These are phyloP conservation scores for Aspergillus hiratsukae DNA, from an alignment of 2,329 filamentous ascomycete genomes.

Conservation along the genomic window DNA sequence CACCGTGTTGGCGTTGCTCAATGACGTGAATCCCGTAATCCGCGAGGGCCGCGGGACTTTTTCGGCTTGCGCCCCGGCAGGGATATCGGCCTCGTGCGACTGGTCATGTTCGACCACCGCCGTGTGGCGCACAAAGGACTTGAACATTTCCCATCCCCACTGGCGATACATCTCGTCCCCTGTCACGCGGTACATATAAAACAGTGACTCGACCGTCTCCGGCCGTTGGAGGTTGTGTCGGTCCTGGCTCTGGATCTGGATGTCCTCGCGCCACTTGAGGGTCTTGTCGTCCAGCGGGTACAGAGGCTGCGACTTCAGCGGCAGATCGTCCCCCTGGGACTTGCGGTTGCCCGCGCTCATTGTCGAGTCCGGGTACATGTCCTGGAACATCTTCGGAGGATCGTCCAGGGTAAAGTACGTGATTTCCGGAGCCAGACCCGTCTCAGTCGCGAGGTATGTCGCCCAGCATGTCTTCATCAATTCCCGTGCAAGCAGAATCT, in stretches of 20 bases:
- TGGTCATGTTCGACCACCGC: slow-evolving; percentile 64
- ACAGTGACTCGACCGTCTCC: slow-evolving; percentile 91
- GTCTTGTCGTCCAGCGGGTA: slow-evolving; percentile 23
- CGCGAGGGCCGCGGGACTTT: slow-evolving; percentile 12
- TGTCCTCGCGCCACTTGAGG: slow-evolving; percentile 68
- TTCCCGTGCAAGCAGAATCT: slow-evolving; percentile 82
- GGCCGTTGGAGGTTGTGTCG: slow-evolving; percentile 90
- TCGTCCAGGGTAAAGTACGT: slow-evolving; percentile 77
- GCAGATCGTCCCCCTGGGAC: slow-evolving; percentile 30
- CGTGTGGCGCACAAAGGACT: slow-evolving; percentile 81
- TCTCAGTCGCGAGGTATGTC: slow-evolving; percentile 88
- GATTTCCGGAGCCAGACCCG: slow-evolving; percentile 91
- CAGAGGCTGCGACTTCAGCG: slow-evolving; percentile 32
- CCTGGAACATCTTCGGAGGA: slow-evolving; percentile 54
- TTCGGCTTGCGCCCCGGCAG: slow-evolving; percentile 6
- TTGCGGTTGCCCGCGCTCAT: slow-evolving; percentile 27
- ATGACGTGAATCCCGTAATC: slow-evolving; percentile 68
- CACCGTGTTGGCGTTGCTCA: slow-evolving; percentile 67
- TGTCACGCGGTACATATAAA: slow-evolving; percentile 99
- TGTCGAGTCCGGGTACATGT: slow-evolving; percentile 32
- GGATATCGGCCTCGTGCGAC: slow-evolving; percentile 13
- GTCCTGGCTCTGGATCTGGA: slow-evolving; percentile 74
- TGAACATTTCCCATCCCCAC: slow-evolving; percentile 99
- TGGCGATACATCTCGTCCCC: slow-evolving; percentile 82
- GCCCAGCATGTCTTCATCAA: slow-evolving; percentile 97